Evolutionary conservation across 495 filamentous ascomycete genomes (phyloP), one percentile per base, ranked within the genome.

Genomic region (Jackrogersella multiformis): DNA sequence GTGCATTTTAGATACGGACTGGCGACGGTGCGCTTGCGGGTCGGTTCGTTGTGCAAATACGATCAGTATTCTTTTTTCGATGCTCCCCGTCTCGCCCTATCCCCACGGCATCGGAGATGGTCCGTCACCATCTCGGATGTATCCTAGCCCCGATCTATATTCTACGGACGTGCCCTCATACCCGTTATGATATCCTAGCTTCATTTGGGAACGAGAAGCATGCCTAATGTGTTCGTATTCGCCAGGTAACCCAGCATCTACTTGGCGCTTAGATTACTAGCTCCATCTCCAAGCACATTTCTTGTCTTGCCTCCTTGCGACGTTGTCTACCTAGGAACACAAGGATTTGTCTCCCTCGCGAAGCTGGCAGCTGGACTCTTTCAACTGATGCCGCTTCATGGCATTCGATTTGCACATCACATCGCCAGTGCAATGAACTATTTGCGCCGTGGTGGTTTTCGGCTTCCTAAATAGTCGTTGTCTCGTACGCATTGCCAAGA

Each of bases 11-110:
- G n/a, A n/a, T 39, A 55, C 13, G 41, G 38, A 45, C 45, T 41
- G 34, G 42, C 24, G 48, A 56, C 51, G 49, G 41, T 66, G 20
- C n/a, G 36, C 39, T 56, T 56, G 52, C 26, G 45, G 48, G 13
- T 58, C 10, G 48, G 16, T 7, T 38, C 16, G 34, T 55, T 32
- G n/a, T n/a, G n/a, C n/a, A 35, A 42, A n/a, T 39, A 44, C 35
- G 44, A 46, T 53, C 64, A 58, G 64, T 68, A 58, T 62, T 57
- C 7, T 3, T 57, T 62, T 62, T 34, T 26, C 13, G 5, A 52
- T 45, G 52, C 16, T 24, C 45, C 35, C 28, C 18, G 13, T 41
- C 38, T 45, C 18, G 16, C 32, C 49, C 16, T 16, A 28, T 52
- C 48, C 16, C 36, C 18, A 30, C 52, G 53, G 38, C 41, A 38